These are phyloP conservation scores for Clarireedia homoeocarpa DNA, from an alignment of 2,329 filamentous ascomycete species.

Conservation along the genomic window DNA sequence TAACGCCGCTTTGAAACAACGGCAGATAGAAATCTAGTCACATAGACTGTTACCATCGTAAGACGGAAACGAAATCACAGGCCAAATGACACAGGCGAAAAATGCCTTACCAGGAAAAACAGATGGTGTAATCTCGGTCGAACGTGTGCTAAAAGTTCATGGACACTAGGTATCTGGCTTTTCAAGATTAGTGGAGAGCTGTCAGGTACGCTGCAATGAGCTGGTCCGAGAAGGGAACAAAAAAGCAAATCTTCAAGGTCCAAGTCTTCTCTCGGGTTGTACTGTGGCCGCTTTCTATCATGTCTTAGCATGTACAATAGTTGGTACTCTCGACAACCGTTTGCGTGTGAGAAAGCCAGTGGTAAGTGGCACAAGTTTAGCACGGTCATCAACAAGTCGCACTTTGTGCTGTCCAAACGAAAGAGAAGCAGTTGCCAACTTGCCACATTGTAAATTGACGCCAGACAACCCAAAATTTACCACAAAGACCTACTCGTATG, in stretches of 20 bases:
- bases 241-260: neutral
- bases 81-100: neutral
- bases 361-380: neutral
- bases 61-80: neutral
- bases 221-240: neutral
- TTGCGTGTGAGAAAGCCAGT: neutral
- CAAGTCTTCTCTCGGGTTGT: slow-evolving; percentile 1
- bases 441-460: too few relatives aligned
- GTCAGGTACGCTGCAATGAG: neutral
- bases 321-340: slow-evolving; percentile 1
- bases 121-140: neutral
- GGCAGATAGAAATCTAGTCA: neutral
- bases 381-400: too few relatives aligned
- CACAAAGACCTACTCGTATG: too few relatives aligned
- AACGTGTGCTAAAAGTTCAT: neutral
- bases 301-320: neutral
- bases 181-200: neutral
- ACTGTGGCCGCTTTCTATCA: neutral
- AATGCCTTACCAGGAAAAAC: neutral
- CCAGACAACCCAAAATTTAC: too few relatives aligned
- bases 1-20: slow-evolving; percentile 7
- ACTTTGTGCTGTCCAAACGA: neutral
- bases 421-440: neutral
- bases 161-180: neutral
- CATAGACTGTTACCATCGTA: neutral